Evolutionary conservation across 768 basidiomycete species (phyloP).

Genomic region (Lentinula guzmanii): DNA sequence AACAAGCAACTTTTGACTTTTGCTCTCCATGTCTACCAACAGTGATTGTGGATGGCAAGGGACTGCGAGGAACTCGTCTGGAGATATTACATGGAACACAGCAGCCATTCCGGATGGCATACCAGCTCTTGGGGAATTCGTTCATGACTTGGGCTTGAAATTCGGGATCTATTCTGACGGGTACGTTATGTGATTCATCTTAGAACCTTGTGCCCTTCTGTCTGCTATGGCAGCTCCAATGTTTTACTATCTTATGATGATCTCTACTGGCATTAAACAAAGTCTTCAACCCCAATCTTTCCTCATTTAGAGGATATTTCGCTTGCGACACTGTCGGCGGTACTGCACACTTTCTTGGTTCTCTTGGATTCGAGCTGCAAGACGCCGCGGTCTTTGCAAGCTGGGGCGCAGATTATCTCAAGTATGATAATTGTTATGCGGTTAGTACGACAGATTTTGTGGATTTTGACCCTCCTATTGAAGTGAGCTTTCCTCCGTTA

Average conservation of each 20-base stretch:
- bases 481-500: constrained; percentile 18
- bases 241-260: neutral
- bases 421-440: constrained; percentile 48
- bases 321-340: constrained; percentile 42
- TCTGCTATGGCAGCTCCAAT: neutral
- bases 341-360: constrained; percentile 37
- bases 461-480: constrained; percentile 36
- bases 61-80: constrained; percentile 30
- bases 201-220: constrained; percentile 16
- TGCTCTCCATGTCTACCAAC: neutral
- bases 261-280: neutral
- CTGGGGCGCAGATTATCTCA: constrained; percentile 45
- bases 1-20: neutral
- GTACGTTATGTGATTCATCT: constrained; percentile 20
- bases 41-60: constrained; percentile 51
- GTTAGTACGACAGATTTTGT: constrained; percentile 40
- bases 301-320: constrained; percentile 29
- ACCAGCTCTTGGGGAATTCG: constrained; percentile 12
- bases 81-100: constrained; percentile 38
- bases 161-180: constrained; percentile 60
- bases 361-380: constrained; percentile 37
- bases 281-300: neutral
- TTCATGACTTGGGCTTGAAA: constrained; percentile 35
- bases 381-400: constrained; percentile 42
- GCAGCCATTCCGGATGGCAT: constrained; percentile 21